Base-by-base conservation (phyloP, 1,139 yeast genomes). In the Debaryomycetaceae sp. region DNA sequence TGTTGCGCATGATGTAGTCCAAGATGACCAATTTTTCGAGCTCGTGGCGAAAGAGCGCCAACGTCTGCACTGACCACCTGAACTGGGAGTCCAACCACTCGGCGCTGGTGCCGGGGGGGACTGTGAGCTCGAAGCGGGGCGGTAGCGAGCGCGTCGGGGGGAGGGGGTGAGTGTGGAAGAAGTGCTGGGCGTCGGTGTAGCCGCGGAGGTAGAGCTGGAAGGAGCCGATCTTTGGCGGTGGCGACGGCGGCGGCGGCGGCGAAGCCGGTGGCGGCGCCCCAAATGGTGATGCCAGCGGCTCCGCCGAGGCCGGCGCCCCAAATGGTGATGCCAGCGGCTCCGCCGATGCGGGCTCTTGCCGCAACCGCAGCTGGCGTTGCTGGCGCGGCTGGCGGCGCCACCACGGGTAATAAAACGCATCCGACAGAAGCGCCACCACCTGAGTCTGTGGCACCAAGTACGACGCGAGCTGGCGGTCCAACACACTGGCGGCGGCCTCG, bases 1-100 rank as follows among this genome's bases (percentile, higher is more conserved):
- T 82, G 43, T 83, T 82, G 38, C 89, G 58, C 74, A 81, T 78
- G 7, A 82, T 66, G 43, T 81, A 82, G 45, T 82, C 91, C 25
- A 82, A 54, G 25, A 82, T 75, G 2, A 82, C 86, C 42, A 82
- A 57, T 44, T 80, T 81, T 43, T 81, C 89, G 24, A 82, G 49
- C 49, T 82, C 83, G 35, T 70, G 66, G 30, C 80, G 65, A 42
- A 82, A 76, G 39, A 77, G 78, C 23, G 48, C 44, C 20, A 80
- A 46, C 2, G 65, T 57, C 5, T 58, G 58, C 13, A 64, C 59
- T 9, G 77, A 76, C 89, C 91, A 82, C 25, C 51, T 44, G 41
- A 79, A 78, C 6, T 41, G 34, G 6, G 32, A 27, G 18, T 42
- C 42, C 5, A 35, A 28, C 2, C 16, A 14, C 6, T 23, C 15